Conservation (phyloP, 75 land plant genomes). For the Chamaecyparis obtusa region DNA sequence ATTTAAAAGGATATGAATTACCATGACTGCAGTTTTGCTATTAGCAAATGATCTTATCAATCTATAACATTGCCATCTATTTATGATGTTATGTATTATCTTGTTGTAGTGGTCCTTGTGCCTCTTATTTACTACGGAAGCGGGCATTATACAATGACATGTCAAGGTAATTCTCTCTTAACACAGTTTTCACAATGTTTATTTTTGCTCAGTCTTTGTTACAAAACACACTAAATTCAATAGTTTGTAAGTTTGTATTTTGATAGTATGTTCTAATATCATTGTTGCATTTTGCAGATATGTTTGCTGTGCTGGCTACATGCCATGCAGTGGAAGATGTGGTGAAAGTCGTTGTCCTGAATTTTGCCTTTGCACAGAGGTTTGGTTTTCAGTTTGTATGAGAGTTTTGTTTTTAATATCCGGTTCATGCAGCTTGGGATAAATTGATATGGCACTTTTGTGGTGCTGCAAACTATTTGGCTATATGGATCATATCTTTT, state of each 20-base stretch:
- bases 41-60: background rate
- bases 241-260: background rate
- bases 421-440: background rate
- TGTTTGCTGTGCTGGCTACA: slow-evolving; percentile 83
- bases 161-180: slow-evolving; percentile 53
- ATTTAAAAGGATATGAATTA: background rate
- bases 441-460: background rate
- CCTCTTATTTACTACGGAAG: slow-evolving; percentile 79
- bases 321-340: slow-evolving; percentile 95
- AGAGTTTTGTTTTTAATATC: background rate
- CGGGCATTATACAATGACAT: slow-evolving; percentile 89
- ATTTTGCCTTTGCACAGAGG: slow-evolving; percentile 78
- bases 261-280: background rate
- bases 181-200: background rate
- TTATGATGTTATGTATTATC: background rate
- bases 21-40: background rate
- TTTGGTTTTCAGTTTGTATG: slow-evolving; percentile 8
- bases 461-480: background rate
- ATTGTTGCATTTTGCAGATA: slow-evolving; percentile 40
- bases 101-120: slow-evolving; percentile 59
- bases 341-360: slow-evolving; percentile 88
- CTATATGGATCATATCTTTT: background rate
- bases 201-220: background rate
- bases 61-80: background rate
- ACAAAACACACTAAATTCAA: background rate